Base-by-base conservation (phyloP, 495 filamentous ascomycete species). In the Parathielavia appendiculata region DNA sequence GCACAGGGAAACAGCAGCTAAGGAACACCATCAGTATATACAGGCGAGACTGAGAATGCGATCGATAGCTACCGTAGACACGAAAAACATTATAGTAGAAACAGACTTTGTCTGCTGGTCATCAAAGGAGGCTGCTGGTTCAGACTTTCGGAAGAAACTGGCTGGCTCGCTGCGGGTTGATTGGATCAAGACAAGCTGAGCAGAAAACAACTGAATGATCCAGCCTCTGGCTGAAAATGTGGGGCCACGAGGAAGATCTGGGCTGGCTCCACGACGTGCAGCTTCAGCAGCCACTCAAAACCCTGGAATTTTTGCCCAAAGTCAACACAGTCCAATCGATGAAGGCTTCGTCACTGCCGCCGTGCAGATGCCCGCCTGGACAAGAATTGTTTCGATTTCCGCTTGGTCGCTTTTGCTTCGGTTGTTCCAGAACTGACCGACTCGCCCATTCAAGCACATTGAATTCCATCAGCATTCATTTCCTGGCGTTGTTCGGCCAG, bases 281-380 rank as follows among this genome's bases (percentile, higher is more conserved):
- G 63, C 61, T 65, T 60, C 56, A 49, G 45, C 70, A 52, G 45
- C 70, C 64, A 72, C 64, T 69, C 38, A 50, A 41, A 49, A 35
- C 52, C 47, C 23, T n/a, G 22, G 63, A 66, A 56, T 70, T 73
- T 70, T 71, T 51, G 60, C 58, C 63, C 58, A 67, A 66, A 68
- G 67, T 73, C 70, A 73, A 73, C 70, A 71, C 66, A 61, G 54
- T 59, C 70, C 69, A 73, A 73, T 73, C 58, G 63, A 49, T 48
- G 63, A 65, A 68, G 63, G 57, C 65, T 71, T 71, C 69, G 67
- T 71, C 66, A 66, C 64, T 68, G 3, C 2, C 26, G 26, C 26
- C 58, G 23, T 62, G 60, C 63, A 57, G 38, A 59, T 63, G 56
- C 56, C 50, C 53, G 49, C 54, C 54, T 58, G 26, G 54, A n/a